Base-by-base conservation (phyloP, 2,329 filamentous ascomycete genomes). In the Clarireedia homoeocarpa region DNA sequence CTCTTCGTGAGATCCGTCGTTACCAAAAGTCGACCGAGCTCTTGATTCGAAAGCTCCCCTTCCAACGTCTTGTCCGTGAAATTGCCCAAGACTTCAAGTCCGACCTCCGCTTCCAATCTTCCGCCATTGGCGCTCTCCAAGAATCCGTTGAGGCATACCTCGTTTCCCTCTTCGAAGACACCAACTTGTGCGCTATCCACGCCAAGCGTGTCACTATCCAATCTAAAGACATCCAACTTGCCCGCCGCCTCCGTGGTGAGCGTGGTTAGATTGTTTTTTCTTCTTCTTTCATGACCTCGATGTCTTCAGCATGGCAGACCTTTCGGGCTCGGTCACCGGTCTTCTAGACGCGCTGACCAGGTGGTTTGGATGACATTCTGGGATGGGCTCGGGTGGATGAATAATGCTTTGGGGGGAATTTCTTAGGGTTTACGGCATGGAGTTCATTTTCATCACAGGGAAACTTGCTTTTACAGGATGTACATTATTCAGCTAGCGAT, bases 141-240 rank as follows among this genome's bases (percentile, higher is more conserved):
- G 94, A 99, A 82, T 96, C 94, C 55, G 91, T 96, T 65, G 94
- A 99, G 81, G 95, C 94, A 2, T 97, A 96, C 79, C 88, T 99
- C 70, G 91, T 97, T 76, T 95, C 91, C 46, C 86, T 97, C 64
- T 97, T 97, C 69, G 91, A 97, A 77, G 92, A 97, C 73, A 96
- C 92, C 78, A 97, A 97, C 81, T 79, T 66, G 96, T 97, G 92
- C 78, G 92, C 94, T 71, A 96, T 97, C 75, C 94, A 97, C 78
- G 92, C 94, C 77, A 97, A 97, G 85, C 91, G 94, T 79, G 94
- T 97, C 71, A 97, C 92, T 71, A 97, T 97, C 77, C 92, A 92
- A 60, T 61, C 59, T 27, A 65, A 67, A 82, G 92, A 96, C 70
- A 96, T 97, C 72, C 92, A 97, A 78, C 85, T 97, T 51, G 91